phyloP scores from a whole-genome alignment of 2,329 filamentous ascomycete species.

The Fusarium sp. region DNA sequence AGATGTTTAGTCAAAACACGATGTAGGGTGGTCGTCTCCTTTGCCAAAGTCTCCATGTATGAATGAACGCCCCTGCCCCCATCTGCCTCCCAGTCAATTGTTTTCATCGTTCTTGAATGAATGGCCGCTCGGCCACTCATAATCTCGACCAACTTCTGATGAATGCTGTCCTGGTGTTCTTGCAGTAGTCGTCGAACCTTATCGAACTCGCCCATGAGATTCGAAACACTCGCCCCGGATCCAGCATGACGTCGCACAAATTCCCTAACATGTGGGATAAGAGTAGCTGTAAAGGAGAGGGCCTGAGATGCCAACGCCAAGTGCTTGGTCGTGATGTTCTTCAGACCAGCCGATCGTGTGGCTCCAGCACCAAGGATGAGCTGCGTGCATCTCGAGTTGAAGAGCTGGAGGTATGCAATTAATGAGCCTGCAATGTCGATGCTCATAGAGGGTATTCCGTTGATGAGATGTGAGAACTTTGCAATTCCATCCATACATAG shows the following conservation, averaged over 20 bases:
- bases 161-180: constrained; percentile 90
- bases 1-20: constrained; percentile 86
- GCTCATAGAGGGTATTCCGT: constrained; percentile 89
- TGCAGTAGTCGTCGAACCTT: constrained; percentile 84
- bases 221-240: constrained; percentile 62
- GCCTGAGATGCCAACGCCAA: constrained; percentile 91
- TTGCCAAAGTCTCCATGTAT: constrained; percentile 88
- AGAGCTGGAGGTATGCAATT: constrained; percentile 87
- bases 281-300: constrained; percentile 83
- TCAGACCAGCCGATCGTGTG: constrained; percentile 86
- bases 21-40: constrained; percentile 86
- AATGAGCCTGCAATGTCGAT: constrained; percentile 82
- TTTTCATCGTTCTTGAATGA: constrained; percentile 79
- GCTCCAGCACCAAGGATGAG: constrained; percentile 95
- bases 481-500: constrained; percentile 84
- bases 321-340: constrained; percentile 96
- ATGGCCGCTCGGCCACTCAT: constrained; percentile 81
- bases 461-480: constrained; percentile 83
- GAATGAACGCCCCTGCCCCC: constrained; percentile 61
- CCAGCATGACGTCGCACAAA: constrained; percentile 83
- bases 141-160: constrained; percentile 93
- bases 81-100: constrained; percentile 76
- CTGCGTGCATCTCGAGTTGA: constrained; percentile 96
- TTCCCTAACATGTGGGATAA: constrained; percentile 91
- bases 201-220: constrained; percentile 85